Percentiles rank a stretch among this genome's conserved stretches.
These are phyloP conservation scores for Phytophthora boehmeriae DNA, from an alignment of 352 stramenopile species.

Conservation along the genomic window DNA sequence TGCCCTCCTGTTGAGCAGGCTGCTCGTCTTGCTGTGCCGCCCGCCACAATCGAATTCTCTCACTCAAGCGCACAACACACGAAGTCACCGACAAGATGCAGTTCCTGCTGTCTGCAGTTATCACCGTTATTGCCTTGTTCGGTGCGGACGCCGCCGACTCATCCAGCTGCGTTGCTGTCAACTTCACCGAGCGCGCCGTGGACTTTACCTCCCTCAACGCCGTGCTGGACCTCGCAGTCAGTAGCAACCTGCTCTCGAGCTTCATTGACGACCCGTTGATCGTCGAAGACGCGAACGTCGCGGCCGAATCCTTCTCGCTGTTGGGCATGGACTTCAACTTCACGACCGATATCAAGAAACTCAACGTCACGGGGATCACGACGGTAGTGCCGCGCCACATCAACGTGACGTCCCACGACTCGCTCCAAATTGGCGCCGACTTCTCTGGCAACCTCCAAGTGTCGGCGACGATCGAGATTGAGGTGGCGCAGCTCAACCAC, in stretches of 20 bases:
- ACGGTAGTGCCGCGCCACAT: slow-evolving; percentile 37
- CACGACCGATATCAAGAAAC: slow-evolving; percentile 29
- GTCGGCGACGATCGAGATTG: slow-evolving; percentile 26
- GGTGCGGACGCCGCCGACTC: slow-evolving; percentile 8
- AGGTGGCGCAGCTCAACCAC: slow-evolving; percentile 40
- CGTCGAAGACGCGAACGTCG: slow-evolving; percentile 30
- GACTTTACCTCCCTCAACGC: slow-evolving; percentile 40
- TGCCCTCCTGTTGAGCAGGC: too few species aligned
- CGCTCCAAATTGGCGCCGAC: slow-evolving; percentile 31
- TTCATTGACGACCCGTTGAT: slow-evolving; percentile 39
- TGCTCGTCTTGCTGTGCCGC: neutral
- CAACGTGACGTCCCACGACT: slow-evolving; percentile 36
- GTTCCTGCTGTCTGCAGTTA: slow-evolving; percentile 14
- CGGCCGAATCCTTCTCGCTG: slow-evolving; percentile 30
- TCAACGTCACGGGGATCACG: slow-evolving; percentile 38
- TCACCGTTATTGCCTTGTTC: slow-evolving; percentile 9
- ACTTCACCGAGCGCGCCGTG: slow-evolving; percentile 29
- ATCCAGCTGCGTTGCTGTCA: slow-evolving; percentile 29
- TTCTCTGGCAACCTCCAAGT: slow-evolving; percentile 37
- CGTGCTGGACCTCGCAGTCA: slow-evolving; percentile 36
- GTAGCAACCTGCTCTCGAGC: slow-evolving; percentile 28
- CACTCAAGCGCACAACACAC: slow-evolving; percentile 4
- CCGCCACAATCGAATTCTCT: slow-evolving; percentile 14
- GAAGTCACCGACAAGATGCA: slow-evolving; percentile 15
- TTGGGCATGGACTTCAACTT: slow-evolving; percentile 39